Base-by-base conservation (phyloP, 129 eudicot species). In the Escallonia rubra region DNA sequence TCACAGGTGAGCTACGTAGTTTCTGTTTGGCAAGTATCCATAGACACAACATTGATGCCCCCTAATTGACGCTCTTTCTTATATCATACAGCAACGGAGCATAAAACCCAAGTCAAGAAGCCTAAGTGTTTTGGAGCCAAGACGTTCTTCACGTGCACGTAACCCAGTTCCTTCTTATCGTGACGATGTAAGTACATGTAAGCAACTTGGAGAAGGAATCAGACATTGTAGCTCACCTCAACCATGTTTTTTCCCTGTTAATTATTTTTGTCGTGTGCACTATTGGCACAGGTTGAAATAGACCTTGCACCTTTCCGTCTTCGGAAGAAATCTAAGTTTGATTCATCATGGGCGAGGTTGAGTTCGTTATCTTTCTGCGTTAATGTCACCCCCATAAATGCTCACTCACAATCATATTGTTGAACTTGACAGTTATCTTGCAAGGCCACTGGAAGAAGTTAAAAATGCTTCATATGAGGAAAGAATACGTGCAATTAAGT, bases 61-160 rank as follows among this genome's bases (percentile, higher is more conserved):
- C 48, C 62, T 61, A 64, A 42, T 13, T 53, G 9, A 51, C 45
- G 23, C 61, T 49, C 38, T 5, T 39, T 6, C 63, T 57, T 62
- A 9, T 76, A 16, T 63, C 48, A 68, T 72, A 69, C 74, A 86
- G 94, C 78, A 52, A 40, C 82, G 85, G 56, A 84, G 63, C 42
- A 66, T 72, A 10, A 86, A 83, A 54, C 82, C 72, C 41, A 86
- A 80, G 74, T 68, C 70, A 61, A 60, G 63, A 7, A 74, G 53
- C 64, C 43, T 60, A 51, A 14, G 42, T 65, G 6, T 55, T 15
- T 47, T 66, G 61, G 96, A 86, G 78, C 90, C 85, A 74, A 90
- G 96, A 71, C 94, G 96, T 14, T 90, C 96, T 68, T 78, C 94
- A 41, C 90, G 96, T 66, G 86, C 77, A 43, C 88, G 90, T 54